Evolutionary conservation across 2,329 filamentous ascomycete species (phyloP), one percentile per base, ranked within the genome.

Genomic region (Phaeosphaeriaceae sp.): DNA sequence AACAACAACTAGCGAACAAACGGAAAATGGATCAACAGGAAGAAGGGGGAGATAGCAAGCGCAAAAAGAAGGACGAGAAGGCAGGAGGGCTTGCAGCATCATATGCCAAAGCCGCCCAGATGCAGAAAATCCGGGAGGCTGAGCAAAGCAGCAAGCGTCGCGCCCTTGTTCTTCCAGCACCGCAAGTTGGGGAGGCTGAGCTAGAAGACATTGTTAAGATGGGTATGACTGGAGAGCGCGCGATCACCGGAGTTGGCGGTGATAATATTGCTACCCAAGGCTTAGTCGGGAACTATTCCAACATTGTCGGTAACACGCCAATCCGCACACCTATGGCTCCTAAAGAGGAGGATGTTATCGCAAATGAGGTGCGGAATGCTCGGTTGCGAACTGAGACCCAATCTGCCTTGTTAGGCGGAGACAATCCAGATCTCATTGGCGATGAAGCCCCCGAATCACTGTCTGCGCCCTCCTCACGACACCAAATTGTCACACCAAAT

Each of bases 141-240:
- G 94, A 99, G 74, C 93, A 96, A 74, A 95, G 90, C 77, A 97
- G 91, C 79, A 97, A 96, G 76, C 85, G 94, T 49, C 85, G 91
- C 49, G 78, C 87, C 6, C 80, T 99, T n/a, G 86, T 87, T 37
- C 79, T 99, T 20, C 94, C 94, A 7, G 80, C 89, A 18, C 94
- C 94, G 7, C 94, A 99, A 75, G 91, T 99, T 63, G 87, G 90
- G 72, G 94, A 99, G 67, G 83, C 86, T 35, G 94, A 99, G 75
- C 80, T 99, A 50, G 94, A 99, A 68, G 92, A 97, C 60, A 97
- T 99, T 66, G 91, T 99, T 58, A 99, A 99, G 79, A 96, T 97
- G 92, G 93, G 94, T 36, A 89, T 96, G 83, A 85, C 92, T 52
- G 94, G 93, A 30, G 92, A 97, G 67, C 87, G 88, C 42, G 94